Percentiles rank a stretch among this genome's conserved stretches.
These are phyloP conservation scores for Lipomyces anomalus DNA, from an alignment of 805 yeast genomes.

Conservation along the genomic window DNA sequence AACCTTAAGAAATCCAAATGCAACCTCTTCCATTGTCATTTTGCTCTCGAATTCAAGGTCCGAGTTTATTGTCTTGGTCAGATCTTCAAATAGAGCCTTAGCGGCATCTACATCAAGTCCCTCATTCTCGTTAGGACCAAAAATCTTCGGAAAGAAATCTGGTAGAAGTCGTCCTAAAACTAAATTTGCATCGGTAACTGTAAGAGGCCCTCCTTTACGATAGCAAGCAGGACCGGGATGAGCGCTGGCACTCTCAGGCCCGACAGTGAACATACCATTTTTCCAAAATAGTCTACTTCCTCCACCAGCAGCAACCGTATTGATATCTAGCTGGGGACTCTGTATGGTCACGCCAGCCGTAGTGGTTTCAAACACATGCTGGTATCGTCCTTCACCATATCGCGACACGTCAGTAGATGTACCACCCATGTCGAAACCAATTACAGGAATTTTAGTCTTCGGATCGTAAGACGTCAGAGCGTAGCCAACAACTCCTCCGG, in stretches of 20 bases:
- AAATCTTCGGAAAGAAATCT: constrained; percentile 70
- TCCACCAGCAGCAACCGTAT: constrained; percentile 83
- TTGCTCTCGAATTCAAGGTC: constrained; percentile 35
- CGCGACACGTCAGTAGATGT: constrained; percentile 83
- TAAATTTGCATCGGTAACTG: constrained; percentile 80
- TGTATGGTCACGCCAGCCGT: constrained; percentile 81
- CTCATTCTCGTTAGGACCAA: constrained; percentile 75
- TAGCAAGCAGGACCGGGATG: constrained; percentile 90
- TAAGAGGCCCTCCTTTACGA: constrained; percentile 69
- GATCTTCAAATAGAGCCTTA: constrained; percentile 43
- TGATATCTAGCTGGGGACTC: constrained; percentile 76
- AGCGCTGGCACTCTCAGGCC: constrained; percentile 82
- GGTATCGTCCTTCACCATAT: constrained; percentile 60
- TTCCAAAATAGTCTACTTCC: constrained; percentile 64
- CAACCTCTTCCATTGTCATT: constrained; percentile 61
- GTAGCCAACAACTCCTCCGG: constrained; percentile 95
- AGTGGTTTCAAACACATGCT: constrained; percentile 75
- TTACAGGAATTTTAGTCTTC: constrained; percentile 51
- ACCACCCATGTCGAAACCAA: constrained; percentile 90
- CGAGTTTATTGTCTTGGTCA: constrained; percentile 53
- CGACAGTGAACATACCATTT: constrained; percentile 71
- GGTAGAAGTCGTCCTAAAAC: constrained; percentile 67
- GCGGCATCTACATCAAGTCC: constrained; percentile 57
- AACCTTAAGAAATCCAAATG: constrained; percentile 72
- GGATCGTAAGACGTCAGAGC: constrained; percentile 71